Evolutionary conservation across 179 eudicot species (phyloP), one percentile per base, ranked within the genome.

Genomic region (Patellifolia procumbens): DNA sequence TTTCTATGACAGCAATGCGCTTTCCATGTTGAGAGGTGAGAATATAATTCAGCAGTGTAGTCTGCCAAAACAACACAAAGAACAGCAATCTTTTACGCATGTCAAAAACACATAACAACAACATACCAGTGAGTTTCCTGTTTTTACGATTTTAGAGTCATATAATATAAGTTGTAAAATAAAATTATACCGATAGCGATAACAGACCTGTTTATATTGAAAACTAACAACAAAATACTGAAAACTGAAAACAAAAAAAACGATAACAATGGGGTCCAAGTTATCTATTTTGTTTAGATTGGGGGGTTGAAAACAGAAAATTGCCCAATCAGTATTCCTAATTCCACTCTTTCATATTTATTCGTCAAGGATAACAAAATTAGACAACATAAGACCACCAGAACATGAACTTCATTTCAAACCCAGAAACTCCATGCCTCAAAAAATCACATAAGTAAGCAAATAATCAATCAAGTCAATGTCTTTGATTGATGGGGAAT

Each of bases 1-100:
- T 94, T 83, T 94, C 98, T 68, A 94, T 88, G 42, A 94, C 98
- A 60, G 98, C 98, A 73, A 92, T 92, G 73, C 96, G 88, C 84
- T 94, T 94, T 67, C 97, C 94, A 75, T 92, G 97, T 74, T 90
- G 90, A 84, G 96, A 87, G 79, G 98, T 92, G 72, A 94, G 84
- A 67, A 94, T 90, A 87, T 89, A 96, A 85, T 92, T 94, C 78
- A 94, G 82, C 53, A 90, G 82, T 43, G 98, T 94, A 31, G 98
- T 94, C 98, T 94, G 96, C 82, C 75, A 83, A 26, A 59, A 62
- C 46, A 79, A 71, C 35, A 68, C 56, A 56, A 63, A 28, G 24
- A 64, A 70, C 8, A 8, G 24, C 39, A 74, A 34, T 20, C 28
- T 5, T 13, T 28, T 32, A 51, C 16, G 60, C 61, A 45, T 43